These are phyloP conservation scores for Sporobolomyces phaffii DNA, from an alignment of 768 basidiomycete genomes.

Conservation along the genomic window DNA sequence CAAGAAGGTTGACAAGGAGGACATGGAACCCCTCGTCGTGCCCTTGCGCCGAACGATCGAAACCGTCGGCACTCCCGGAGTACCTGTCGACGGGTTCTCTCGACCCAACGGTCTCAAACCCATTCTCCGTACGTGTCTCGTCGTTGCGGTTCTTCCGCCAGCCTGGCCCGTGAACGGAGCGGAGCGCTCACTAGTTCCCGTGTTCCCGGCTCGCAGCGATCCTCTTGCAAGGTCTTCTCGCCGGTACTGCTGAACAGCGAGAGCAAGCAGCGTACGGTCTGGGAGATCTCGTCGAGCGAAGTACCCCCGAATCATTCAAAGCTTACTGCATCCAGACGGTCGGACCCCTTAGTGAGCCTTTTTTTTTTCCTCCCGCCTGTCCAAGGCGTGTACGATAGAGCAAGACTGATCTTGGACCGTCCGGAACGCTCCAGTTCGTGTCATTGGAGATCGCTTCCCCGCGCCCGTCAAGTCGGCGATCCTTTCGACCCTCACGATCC, in stretches of 20 bases:
- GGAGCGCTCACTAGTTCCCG: too few relatives aligned
- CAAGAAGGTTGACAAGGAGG: slow-evolving; percentile 85
- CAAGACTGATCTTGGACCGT: too few relatives aligned
- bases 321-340: slow-evolving; percentile 93
- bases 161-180: too few relatives aligned
- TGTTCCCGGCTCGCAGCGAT: slow-evolving; percentile 34
- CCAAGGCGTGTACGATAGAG: too few relatives aligned
- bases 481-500: slow-evolving; percentile 71
- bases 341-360: slow-evolving; percentile 85
- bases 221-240: slow-evolving; percentile 65
- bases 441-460: slow-evolving; percentile 55
- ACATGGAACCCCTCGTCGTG: slow-evolving; percentile 80
- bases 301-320: slow-evolving; percentile 78
- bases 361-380: too few relatives aligned
- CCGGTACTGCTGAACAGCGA: slow-evolving; percentile 75
- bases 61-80: slow-evolving; percentile 68
- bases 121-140: slow-evolving; percentile 53
- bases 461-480: slow-evolving; percentile 90
- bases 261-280: slow-evolving; percentile 95
- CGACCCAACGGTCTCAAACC: slow-evolving; percentile 70
- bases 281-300: slow-evolving; percentile 86
- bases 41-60: slow-evolving; percentile 84
- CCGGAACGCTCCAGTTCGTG: slow-evolving; percentile 35
- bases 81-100: slow-evolving; percentile 75
- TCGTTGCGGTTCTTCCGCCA: slow-evolving; percentile 68